Evolutionary conservation across 305 asterid genomes (phyloP), one percentile per base, ranked within the genome.

Genomic region (Solanum aculeatissimum): DNA sequence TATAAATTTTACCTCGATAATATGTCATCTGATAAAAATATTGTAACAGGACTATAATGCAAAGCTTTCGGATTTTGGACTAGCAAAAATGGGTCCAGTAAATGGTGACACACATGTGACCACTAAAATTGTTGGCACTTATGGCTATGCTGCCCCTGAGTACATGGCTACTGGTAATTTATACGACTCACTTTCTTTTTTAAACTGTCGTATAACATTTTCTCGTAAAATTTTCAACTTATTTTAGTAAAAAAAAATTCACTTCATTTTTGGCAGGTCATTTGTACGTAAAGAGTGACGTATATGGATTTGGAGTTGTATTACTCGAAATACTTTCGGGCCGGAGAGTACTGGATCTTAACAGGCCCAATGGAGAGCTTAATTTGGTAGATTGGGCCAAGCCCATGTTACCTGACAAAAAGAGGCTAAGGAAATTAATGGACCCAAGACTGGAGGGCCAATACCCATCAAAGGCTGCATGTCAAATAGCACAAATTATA

Each of bases 61-160:
- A 7, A 97, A 97, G 83, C 97, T 97, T 16, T 95, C 99, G 6
- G 99, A 97, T 86, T 97, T 95, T 21, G 99, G 99, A 49, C 92
- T 97, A 4, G 98, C 99, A 21, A 97, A 97, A 83, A 88, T 88
- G 16, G 99, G 99, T 19, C 99, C 98, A 0, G 86, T n/a, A 0
- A 89, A 97, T 57, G 99, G 98, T 1, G 83, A 95, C 43, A 90
- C 98, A 0, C 99, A 95, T 16, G 93, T 97, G 1, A 92, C 97
- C 8, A 97, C 99, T 0, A 88, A 85, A 78, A 89, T 94, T 9
- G 91, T 93, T 2, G 99, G 99, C 23, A 97, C 99, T 4, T 92
- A 92, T 16, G 98, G 98, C 2, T 97, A 97, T 55, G 98, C 98
- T 10, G 99, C 99, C 9, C 99, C 99, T 0, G 99, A 95, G 58